A percentile compares a stretch with the other conserved stretches of the same genome.
Conservation (phyloP, 768 basidiomycete species). For the Lactarius vividus region DNA sequence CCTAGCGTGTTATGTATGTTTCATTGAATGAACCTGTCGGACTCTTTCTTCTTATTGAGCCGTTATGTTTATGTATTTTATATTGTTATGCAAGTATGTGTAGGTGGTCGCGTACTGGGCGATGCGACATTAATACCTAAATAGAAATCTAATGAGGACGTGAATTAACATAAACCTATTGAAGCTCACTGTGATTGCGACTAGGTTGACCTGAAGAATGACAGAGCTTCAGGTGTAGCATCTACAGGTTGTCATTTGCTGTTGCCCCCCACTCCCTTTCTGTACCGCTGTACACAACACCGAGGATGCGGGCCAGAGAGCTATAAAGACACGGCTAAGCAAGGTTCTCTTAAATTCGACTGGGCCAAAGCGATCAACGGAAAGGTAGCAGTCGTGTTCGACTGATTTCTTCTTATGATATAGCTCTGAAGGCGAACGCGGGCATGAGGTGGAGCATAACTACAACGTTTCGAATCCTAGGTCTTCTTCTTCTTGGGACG, state of each 20-base stretch:
- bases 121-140: conserved; percentile 17
- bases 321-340: no score
- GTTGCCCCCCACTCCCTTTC: no score
- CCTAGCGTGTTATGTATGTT: not conserved
- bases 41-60: not conserved
- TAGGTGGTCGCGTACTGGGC: conserved; percentile 13
- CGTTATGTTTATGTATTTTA: not conserved
- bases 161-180: no score
- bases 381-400: not conserved
- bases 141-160: not conserved
- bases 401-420: not conserved
- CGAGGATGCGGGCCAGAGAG: no score
- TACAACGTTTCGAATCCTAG: no score
- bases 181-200: not conserved
- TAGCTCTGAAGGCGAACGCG: no score
- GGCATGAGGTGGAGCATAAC: not conserved
- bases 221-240: not conserved
- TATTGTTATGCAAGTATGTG: not conserved
- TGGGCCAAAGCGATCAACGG: not conserved
- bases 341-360: not conserved
- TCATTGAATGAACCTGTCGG: not conserved
- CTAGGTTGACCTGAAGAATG: not conserved
- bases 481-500: not conserved
- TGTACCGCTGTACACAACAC: no score
- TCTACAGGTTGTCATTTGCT: not conserved